Evolutionary conservation across 2,329 filamentous ascomycete species (phyloP).

Genomic region (Alternaria atra): DNA sequence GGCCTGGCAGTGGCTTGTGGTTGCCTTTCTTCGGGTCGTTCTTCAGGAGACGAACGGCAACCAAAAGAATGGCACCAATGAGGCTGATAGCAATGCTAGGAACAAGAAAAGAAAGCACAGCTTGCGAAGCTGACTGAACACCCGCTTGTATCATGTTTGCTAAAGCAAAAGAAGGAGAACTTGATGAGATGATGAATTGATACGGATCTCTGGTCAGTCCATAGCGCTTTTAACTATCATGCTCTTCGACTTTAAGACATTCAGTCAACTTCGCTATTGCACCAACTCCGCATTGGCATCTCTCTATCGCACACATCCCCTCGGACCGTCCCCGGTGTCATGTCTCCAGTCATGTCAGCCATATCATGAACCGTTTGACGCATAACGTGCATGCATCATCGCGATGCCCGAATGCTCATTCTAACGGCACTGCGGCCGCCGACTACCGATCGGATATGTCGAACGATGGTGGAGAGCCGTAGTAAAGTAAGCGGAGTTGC

Average conservation of each 20-base stretch:
- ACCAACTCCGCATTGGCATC: not conserved
- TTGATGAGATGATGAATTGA: not conserved
- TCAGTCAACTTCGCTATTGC: not conserved
- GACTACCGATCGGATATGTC: not conserved
- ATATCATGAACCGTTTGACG: not conserved
- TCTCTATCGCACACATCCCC: not conserved
- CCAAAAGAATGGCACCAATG: constrained; percentile 7
- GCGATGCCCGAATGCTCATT: not conserved
- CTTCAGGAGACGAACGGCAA: not conserved
- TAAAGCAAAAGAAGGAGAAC: not conserved
- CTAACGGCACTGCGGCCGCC: not conserved
- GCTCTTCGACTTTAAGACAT: not conserved
- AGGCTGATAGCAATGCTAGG: constrained; percentile 5
- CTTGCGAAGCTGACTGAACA: constrained; percentile 2
- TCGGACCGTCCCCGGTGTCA: not conserved
- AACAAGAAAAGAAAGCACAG: constrained; percentile 1
- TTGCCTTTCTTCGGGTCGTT: constrained; percentile 4
- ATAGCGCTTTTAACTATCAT: not conserved
- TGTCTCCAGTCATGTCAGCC: not conserved
- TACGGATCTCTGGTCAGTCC: not conserved
- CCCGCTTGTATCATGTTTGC: not conserved
- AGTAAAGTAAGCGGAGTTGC: not conserved
- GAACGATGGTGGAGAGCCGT: constrained; percentile 4
- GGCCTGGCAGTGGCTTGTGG: constrained; percentile 1
- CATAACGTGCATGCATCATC: not conserved